phyloP scores from a whole-genome alignment of 73 alveolate species.

The Symbiodinium natans region DNA sequence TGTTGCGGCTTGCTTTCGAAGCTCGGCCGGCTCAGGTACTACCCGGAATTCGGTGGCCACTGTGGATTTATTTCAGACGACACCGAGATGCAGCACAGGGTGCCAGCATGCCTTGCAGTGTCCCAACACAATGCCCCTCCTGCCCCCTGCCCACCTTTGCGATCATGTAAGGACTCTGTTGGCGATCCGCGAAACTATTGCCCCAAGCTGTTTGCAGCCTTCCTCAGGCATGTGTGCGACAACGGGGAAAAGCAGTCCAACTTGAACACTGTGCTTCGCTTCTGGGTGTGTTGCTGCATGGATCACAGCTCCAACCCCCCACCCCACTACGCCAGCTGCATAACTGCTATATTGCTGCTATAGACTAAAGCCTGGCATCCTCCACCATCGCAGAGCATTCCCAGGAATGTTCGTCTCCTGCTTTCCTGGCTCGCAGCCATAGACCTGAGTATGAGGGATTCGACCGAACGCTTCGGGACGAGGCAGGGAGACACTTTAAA shows the following conservation, averaged over 20 bases:
- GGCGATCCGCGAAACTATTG: neutral
- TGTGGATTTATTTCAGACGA: neutral
- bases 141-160: too few relatives aligned
- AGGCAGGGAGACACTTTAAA: neutral
- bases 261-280: too few relatives aligned
- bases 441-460: conserved; percentile 23
- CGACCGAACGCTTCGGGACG: conserved; percentile 12
- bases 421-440: neutral
- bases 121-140: too few relatives aligned
- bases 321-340: too few relatives aligned
- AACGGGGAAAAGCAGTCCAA: neutral
- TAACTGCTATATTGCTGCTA: too few relatives aligned
- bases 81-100: neutral
- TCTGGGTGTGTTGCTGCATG: too few relatives aligned
- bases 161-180: neutral
- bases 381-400: too few relatives aligned
- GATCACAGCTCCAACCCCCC: too few relatives aligned
- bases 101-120: too few relatives aligned
- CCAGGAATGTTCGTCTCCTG: too few relatives aligned
- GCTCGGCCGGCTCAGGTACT: neutral
- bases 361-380: too few relatives aligned
- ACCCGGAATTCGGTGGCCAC: neutral
- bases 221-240: neutral
- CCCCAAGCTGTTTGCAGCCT: conserved; percentile 1
- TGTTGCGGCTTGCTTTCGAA: too few relatives aligned